Percentiles rank a stretch among this genome's conserved stretches.
phyloP scores from a whole-genome alignment of 371 early-diverging fungal genomes.

The Hamiltosporidium tvaerminnensis region DNA sequence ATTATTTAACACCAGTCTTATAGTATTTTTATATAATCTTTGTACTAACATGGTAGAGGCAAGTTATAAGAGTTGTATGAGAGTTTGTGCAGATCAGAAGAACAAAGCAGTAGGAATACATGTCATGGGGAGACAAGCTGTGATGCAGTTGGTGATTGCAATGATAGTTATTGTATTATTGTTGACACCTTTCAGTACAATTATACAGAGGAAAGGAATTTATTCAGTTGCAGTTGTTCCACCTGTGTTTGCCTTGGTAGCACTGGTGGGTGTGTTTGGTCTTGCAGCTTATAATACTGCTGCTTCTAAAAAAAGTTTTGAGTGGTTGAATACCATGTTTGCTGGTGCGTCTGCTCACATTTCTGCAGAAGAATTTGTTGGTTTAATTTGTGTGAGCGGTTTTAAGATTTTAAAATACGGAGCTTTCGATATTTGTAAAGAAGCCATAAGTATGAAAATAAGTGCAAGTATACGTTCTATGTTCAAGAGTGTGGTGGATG shows the following conservation, averaged over 20 bases:
- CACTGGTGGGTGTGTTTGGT: not conserved
- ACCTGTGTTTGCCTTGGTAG: constrained; percentile 22
- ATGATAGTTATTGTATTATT: constrained; percentile 41
- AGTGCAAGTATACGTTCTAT: constrained; percentile 30
- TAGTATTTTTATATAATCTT: constrained; percentile 49
- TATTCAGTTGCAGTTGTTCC: constrained; percentile 40
- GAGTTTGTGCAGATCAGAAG: constrained; percentile 16
- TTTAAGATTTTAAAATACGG: constrained; percentile 50
- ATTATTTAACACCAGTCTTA: constrained; percentile 41
- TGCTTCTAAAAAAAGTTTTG: not conserved
- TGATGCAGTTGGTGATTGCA: constrained; percentile 41
- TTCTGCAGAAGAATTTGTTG: constrained; percentile 9
- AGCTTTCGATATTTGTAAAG: constrained; percentile 51
- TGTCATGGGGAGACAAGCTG: constrained; percentile 28
- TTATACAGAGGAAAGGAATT: constrained; percentile 46
- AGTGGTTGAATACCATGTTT: not conserved
- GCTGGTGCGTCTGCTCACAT: not conserved
- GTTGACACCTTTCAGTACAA: constrained; percentile 38
- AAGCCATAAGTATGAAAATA: constrained; percentile 47
- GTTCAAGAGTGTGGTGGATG: constrained; percentile 51
- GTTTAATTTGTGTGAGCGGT: constrained; percentile 6
- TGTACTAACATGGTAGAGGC: constrained; percentile 47
- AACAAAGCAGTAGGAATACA: constrained; percentile 20
- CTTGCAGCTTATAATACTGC: constrained; percentile 1
- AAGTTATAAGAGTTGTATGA: constrained; percentile 37